Base-by-base conservation (phyloP, 371 early-diverging fungal genomes). In the Syncephalastrum sp. region DNA sequence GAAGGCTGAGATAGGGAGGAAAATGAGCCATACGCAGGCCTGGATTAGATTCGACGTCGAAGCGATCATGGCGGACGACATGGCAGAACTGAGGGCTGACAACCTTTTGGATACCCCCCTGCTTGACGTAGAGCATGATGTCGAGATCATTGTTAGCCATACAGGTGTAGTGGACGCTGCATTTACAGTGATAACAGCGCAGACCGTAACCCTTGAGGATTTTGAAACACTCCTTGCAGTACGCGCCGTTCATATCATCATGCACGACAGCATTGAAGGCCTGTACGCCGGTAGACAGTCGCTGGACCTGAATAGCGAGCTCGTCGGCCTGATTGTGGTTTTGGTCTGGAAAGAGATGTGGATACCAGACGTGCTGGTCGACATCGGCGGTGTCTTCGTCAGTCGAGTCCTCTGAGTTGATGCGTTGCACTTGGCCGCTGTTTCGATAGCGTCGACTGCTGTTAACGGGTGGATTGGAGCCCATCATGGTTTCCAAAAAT, bases 141-240 rank as follows among this genome's bases (percentile, higher is more conserved):
- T 65, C 67, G 23, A 68, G 66, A n/a, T 72, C 69, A 17, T 67
- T 59, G 13, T 63, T 57, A 10, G 65, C 66, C 3, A 57, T 52
- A 47, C 81, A 81, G 8, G 68, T 58, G 41, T 72, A 74, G 33
- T 81, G 81, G 0, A 75, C 43, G 49, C 63, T 72, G 43, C 63
- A 65, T 50, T 67, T 69, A 29, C 85, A 83, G n/a, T 70, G 80
- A 38, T 77, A 82, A 33, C 85, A 85, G 13, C 75, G 64, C 1
- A 83, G 57, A 4, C 83, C 85, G 48, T 70, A 80, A 0, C 82
- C 83, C 25, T 65, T 56, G 38, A 85, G 74, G 2, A 49, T n/a
- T 13, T 69, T 63, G 53, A 72, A 79, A 48, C 85, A 85, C 42
- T 81, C 75, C 41, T 73, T 81, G 55, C 85, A 85, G 47, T 41